Evolutionary conservation across 805 yeast species (phyloP).

Genomic region (Metschnikowia lachancei): DNA sequence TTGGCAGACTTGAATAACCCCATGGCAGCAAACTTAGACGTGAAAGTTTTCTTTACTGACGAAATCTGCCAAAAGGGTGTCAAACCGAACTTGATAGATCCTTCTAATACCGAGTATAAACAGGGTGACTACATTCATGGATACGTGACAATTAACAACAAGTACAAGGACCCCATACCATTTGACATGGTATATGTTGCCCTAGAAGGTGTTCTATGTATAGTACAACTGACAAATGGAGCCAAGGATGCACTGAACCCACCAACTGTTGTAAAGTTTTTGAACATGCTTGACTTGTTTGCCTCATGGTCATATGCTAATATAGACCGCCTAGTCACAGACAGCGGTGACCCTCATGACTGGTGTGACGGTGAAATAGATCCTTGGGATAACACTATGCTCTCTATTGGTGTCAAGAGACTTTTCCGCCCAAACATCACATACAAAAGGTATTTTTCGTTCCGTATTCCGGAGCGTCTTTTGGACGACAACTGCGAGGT

Average conservation of each 20-base stretch:
- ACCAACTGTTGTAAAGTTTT: conserved; percentile 33
- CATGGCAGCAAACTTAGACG: conserved; percentile 27
- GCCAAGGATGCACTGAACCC: conserved; percentile 26
- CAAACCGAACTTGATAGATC: conserved; percentile 33
- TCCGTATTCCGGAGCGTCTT: conserved; percentile 40
- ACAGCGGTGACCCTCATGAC: conserved; percentile 34
- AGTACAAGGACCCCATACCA: conserved; percentile 30
- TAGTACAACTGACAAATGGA: conserved; percentile 26
- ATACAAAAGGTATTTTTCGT: conserved; percentile 42
- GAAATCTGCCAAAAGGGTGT: conserved; percentile 41
- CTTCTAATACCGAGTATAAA: conserved; percentile 31
- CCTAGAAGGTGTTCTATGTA: conserved; percentile 37
- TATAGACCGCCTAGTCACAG: conserved; percentile 29
- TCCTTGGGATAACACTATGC: conserved; percentile 36
- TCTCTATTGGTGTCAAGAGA: conserved; percentile 38
- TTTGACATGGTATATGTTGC: conserved; percentile 47
- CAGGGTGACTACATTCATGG: conserved; percentile 46
- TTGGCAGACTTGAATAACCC: conserved; percentile 23
- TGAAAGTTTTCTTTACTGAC: conserved; percentile 37
- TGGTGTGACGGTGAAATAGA: conserved; percentile 48
- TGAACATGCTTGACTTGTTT: conserved; percentile 43
- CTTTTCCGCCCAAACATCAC: conserved; percentile 37
- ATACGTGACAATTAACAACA: conserved; percentile 38
- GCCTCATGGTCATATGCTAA: conserved; percentile 46
- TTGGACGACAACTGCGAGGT: conserved; percentile 40